phyloP scores from a whole-genome alignment of 1,139 yeast species.

The Debaryomyces coudertii region DNA sequence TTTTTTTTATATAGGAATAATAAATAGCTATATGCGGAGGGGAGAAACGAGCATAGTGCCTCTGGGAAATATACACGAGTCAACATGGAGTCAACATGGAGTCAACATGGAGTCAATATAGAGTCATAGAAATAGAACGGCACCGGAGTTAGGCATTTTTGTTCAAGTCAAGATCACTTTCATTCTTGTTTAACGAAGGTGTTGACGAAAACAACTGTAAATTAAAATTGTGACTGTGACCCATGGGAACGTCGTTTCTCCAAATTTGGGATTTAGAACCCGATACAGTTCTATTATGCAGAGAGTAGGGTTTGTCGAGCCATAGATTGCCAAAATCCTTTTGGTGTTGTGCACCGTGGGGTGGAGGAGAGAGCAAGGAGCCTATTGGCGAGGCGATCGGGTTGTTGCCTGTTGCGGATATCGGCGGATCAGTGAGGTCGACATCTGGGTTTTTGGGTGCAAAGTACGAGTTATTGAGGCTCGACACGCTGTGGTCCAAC shows the following conservation, averaged over 20 bases:
- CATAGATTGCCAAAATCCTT: constrained; percentile 15
- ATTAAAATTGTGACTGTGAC: constrained; percentile 16
- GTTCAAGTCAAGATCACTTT: constrained; percentile 1
- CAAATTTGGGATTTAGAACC: constrained; percentile 32
- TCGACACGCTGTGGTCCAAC: background rate
- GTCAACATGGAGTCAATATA: background rate
- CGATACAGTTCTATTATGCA: constrained; percentile 29
- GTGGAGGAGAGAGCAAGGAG: constrained; percentile 5
- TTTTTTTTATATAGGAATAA: background rate
- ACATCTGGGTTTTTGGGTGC: constrained; percentile 3
- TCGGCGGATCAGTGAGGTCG: constrained; percentile 1
- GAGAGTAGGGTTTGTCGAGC: constrained; percentile 12
- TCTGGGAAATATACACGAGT: background rate
- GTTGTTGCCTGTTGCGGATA: background rate
- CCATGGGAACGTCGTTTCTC: constrained; percentile 27
- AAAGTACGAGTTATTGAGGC: constrained; percentile 1
- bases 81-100: constrained; percentile 3
- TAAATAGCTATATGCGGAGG: background rate
- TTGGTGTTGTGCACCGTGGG: constrained; percentile 7
- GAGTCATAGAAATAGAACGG: background rate
- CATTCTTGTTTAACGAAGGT: constrained; percentile 2
- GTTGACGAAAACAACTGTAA: constrained; percentile 6
- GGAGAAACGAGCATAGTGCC: background rate
- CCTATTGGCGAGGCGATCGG: constrained; percentile 1
- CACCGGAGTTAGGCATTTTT: background rate